These are phyloP conservation scores for Rubia yunnanensis DNA, from an alignment of 257 asterid genomes.

Conservation along the genomic window DNA sequence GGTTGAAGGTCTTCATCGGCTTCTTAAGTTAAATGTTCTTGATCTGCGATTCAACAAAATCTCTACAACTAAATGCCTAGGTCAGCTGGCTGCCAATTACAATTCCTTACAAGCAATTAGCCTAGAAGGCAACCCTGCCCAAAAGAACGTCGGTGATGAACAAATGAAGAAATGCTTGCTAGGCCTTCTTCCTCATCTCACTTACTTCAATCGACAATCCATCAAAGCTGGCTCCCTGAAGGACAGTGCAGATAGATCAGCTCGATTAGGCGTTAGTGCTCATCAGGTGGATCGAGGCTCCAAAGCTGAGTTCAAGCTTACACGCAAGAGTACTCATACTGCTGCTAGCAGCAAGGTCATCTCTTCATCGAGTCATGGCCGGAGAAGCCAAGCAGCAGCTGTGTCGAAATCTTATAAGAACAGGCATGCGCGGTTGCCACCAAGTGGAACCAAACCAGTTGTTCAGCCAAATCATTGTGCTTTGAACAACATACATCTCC, in stretches of 20 bases:
- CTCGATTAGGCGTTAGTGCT: slow-evolving; percentile 48
- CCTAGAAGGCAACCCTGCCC: slow-evolving; percentile 92
- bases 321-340: slow-evolving; percentile 48
- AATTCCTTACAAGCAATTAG: slow-evolving; percentile 80
- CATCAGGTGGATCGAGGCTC: slow-evolving; percentile 52
- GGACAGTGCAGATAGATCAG: slow-evolving; percentile 60
- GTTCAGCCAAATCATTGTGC: slow-evolving; percentile 28
- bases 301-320: slow-evolving; percentile 36
- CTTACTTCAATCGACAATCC: slow-evolving; percentile 67
- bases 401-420: slow-evolving; percentile 38
- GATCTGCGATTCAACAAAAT: slow-evolving; percentile 94
- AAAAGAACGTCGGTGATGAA: slow-evolving; percentile 89
- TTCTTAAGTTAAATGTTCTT: slow-evolving; percentile 65
- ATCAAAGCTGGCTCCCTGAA: slow-evolving; percentile 55
- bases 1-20: slow-evolving; percentile 98
- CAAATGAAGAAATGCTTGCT: slow-evolving; percentile 67
- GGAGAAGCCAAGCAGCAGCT: slow-evolving; percentile 45
- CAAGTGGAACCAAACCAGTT: slow-evolving; percentile 40
- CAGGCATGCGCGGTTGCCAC: slow-evolving; percentile 51
- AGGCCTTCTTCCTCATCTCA: slow-evolving; percentile 74
- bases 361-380: slow-evolving; percentile 48
- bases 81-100: slow-evolving; percentile 97
- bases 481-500: slow-evolving; percentile 26
- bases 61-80: slow-evolving; percentile 79
- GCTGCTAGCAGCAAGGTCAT: slow-evolving; percentile 37